phyloP scores from a whole-genome alignment of 441 rosid genomes.

The Gossypium davidsonii region DNA sequence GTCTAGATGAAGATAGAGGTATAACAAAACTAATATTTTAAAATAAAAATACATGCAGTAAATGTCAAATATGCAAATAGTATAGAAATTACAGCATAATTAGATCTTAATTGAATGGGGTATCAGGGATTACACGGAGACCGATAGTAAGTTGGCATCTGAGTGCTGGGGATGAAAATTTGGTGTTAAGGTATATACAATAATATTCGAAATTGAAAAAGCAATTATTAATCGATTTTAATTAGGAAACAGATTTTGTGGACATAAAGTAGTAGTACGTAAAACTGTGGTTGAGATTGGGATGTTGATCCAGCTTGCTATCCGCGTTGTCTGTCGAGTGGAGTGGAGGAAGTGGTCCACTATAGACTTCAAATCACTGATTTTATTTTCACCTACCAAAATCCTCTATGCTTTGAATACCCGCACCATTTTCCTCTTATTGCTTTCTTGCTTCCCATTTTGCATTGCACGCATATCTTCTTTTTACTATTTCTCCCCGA shows the following conservation, averaged over 20 bases:
- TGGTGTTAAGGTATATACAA: neutral
- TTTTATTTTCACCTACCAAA: neutral
- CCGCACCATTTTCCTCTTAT: constrained; percentile 14
- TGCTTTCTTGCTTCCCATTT: constrained; percentile 2
- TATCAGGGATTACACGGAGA: neutral
- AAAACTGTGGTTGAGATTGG: constrained; percentile 13
- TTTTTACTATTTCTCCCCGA: neutral
- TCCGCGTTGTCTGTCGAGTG: constrained; percentile 14
- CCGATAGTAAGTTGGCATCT: neutral
- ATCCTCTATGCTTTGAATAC: constrained; percentile 22
- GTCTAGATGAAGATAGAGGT: too few relatives aligned
- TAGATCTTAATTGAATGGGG: neutral
- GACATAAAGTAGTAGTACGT: constrained; percentile 3
- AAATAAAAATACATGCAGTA: too few relatives aligned
- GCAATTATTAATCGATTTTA: neutral
- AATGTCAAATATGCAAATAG: too few relatives aligned
- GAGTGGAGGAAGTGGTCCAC: constrained; percentile 12
- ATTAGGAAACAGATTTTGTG: constrained; percentile 11
- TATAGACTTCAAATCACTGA: constrained; percentile 11
- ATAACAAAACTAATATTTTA: too few relatives aligned
- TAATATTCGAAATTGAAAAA: neutral
- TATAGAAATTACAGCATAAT: too few relatives aligned
- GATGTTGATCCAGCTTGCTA: neutral
- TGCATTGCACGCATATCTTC: neutral
- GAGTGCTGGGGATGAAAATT: neutral